phyloP scores from a whole-genome alignment of 2,329 filamentous ascomycete genomes.

The Cladosporium phlei region DNA sequence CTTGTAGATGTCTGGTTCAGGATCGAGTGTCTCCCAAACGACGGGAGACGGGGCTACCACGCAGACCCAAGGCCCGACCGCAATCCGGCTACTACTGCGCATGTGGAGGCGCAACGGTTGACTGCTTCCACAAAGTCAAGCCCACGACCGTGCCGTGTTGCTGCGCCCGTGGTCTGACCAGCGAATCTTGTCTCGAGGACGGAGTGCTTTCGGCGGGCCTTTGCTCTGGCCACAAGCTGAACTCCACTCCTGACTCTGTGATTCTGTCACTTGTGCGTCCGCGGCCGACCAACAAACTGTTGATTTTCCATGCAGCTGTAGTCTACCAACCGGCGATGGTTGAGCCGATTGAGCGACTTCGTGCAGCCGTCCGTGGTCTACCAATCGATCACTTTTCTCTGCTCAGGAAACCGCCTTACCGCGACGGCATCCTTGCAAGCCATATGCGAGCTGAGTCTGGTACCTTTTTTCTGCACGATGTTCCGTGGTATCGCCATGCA shows the following conservation, averaged over 20 bases:
- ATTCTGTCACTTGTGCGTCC: too few species aligned
- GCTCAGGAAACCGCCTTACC: constrained; percentile 6
- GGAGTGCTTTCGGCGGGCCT: constrained; percentile 7
- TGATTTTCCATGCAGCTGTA: too few species aligned
- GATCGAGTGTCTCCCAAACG: too few species aligned
- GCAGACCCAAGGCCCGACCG: not conserved
- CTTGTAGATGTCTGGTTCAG: too few species aligned
- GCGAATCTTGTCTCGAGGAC: constrained; percentile 12
- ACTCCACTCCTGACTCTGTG: constrained; percentile 11
- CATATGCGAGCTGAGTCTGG: constrained; percentile 8
- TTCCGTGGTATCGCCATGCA: not conserved
- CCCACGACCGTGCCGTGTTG: not conserved
- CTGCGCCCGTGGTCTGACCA: constrained; percentile 7
- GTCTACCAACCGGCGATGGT: too few species aligned
- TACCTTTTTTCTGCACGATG: constrained; percentile 4
- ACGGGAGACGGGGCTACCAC: too few species aligned
- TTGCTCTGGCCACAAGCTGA: constrained; percentile 6
- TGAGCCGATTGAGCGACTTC: too few species aligned
- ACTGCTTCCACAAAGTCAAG: too few species aligned
- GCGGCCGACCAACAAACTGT: too few species aligned
- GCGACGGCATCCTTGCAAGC: constrained; percentile 5
- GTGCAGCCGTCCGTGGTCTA: not conserved
- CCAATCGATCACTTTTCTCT: not conserved
- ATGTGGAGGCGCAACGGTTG: constrained; percentile 7
- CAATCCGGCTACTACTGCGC: constrained; percentile 1